Evolutionary conservation across 306 rosid species (phyloP), one percentile per base, ranked within the genome.

Genomic region (Citrullus amarus): DNA sequence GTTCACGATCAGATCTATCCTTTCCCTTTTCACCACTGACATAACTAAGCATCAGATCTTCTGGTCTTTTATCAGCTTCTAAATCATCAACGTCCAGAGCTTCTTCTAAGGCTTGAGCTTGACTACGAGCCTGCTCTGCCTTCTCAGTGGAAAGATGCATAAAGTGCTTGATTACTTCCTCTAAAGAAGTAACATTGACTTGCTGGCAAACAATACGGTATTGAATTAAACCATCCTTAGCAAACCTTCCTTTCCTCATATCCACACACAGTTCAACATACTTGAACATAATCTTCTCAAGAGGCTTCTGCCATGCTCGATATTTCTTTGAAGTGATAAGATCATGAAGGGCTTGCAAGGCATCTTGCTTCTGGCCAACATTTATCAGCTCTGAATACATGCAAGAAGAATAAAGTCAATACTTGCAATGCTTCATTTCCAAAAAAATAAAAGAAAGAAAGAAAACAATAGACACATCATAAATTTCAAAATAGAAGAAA

Each of bases 11-110:
- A 57, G 99, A 96, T 79, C 99, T 82, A 46, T 96, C 98, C 59
- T 90, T 96, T 55, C 99, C 99, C 76, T 96, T 96, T 84, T 96
- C 99, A 0, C 99, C 99, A 70, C 99, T 96, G 75, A 96, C 99
- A 77, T 88, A 92, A 78, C 98, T 92, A 1, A 96, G 87, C 99
- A 96, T 96, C 61, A 96, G 81, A 76, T 96, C 99, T 80, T 96
- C 99, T 0, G 99, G 99, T 84, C 97, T 92, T 82, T 93, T 90
- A 82, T 96, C 99, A 0, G 98, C 99, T 88, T 96, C 99, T 15
- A 96, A 86, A 80, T 96, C 99, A 78, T 96, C 99, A 6, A 96
- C 98, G 83, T 96, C 96, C 16, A 96, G 94, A 3, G 99, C 99
- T 76, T 93, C 99, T 80, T 96, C 99, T 36, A 96, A 76, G 8